phyloP scores from a whole-genome alignment of 306 rosid species.

The Pyrus communis region DNA sequence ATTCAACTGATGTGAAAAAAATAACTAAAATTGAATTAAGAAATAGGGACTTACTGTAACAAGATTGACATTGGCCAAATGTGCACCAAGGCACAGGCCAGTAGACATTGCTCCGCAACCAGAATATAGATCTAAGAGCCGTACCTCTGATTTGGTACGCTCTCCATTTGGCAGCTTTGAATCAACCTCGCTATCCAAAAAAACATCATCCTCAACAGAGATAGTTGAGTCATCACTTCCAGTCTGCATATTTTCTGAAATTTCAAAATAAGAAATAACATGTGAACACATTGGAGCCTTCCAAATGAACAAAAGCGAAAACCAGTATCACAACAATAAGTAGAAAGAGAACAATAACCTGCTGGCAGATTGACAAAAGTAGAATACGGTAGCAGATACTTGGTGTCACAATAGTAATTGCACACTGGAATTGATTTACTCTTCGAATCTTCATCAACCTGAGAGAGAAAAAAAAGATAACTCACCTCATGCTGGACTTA shows the following conservation, averaged over 20 bases:
- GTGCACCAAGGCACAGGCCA: constrained; percentile 73
- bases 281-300: neutral
- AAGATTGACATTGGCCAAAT: constrained; percentile 45
- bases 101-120: constrained; percentile 98
- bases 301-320: neutral
- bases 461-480: neutral
- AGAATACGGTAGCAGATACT: constrained; percentile 48
- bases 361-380: constrained; percentile 47
- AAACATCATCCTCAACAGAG: constrained; percentile 45
- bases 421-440: constrained; percentile 27
- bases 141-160: constrained; percentile 28
- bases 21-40: neutral
- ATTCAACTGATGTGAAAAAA: neutral
- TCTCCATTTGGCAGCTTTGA: constrained; percentile 17
- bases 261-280: neutral
- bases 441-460: constrained; percentile 37
- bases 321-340: neutral
- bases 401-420: constrained; percentile 48
- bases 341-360: constrained; percentile 19
- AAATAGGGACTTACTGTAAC: constrained; percentile 47
- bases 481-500: neutral
- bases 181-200: constrained; percentile 24
- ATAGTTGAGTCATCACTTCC: constrained; percentile 60
- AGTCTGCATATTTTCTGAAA: constrained; percentile 24
- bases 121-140: constrained; percentile 57